Conservation (phyloP, 352 stramenopile genomes). For the Thalassiosira livingstoniorum region DNA sequence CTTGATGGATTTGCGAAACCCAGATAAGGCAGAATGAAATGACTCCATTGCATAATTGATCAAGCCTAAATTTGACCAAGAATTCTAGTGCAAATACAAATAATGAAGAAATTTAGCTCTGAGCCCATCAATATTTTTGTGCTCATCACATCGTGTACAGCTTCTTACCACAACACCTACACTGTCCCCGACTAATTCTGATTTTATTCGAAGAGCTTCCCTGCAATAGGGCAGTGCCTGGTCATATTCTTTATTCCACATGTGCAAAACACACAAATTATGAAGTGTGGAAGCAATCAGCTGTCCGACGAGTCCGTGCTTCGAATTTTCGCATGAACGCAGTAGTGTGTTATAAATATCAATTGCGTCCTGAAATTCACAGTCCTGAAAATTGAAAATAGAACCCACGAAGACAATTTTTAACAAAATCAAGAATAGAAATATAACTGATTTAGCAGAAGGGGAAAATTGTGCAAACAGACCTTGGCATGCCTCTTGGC, state of each 20-base stretch:
- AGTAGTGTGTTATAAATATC: slow-evolving; percentile 41
- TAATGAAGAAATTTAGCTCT: neutral
- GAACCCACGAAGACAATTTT: too few species aligned
- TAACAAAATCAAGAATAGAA: too few species aligned
- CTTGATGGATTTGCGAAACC: slow-evolving; percentile 40
- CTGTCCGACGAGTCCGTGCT: slow-evolving; percentile 37
- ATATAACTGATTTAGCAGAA: too few species aligned
- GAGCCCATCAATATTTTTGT: too few species aligned
- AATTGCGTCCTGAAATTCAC: slow-evolving; percentile 40
- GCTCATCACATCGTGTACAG: neutral
- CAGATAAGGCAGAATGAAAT: slow-evolving; percentile 17
- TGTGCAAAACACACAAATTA: slow-evolving; percentile 44
- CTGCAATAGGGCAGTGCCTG: slow-evolving; percentile 29
- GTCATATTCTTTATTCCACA: slow-evolving; percentile 52
- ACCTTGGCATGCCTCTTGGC: slow-evolving; percentile 18
- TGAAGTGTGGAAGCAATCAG: slow-evolving; percentile 48
- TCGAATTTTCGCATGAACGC: slow-evolving; percentile 32
- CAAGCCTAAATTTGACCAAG: slow-evolving; percentile 42
- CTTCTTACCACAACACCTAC: slow-evolving; percentile 11
- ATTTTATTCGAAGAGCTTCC: slow-evolving; percentile 36
- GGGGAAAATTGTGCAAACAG: too few species aligned
- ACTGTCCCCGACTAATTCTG: slow-evolving; percentile 21
- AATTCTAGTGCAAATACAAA: slow-evolving; percentile 18
- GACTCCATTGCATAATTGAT: slow-evolving; percentile 47
- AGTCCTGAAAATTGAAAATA: too few species aligned